Base-by-base conservation (phyloP, 2,329 filamentous ascomycete genomes). In the Colletotrichum noveboracense region DNA sequence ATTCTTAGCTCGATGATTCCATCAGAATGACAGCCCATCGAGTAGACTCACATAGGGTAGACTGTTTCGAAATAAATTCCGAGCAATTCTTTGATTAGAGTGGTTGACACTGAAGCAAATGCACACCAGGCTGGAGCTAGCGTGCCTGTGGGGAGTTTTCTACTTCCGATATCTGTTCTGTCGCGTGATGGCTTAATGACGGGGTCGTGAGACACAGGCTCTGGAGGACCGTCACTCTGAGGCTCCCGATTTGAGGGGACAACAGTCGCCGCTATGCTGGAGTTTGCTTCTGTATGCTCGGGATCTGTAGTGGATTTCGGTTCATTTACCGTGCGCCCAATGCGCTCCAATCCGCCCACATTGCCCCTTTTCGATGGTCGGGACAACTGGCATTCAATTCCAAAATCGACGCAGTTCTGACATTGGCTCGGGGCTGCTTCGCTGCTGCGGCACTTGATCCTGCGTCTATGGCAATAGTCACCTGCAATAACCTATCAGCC, bases 231-330 rank as follows among this genome's bases (percentile, higher is more conserved):
- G n/a, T 48, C 38, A 48, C 18, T n/a, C 38, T 0, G 18, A 48
- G 0, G 38, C 38, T 3, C 38, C 18, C 0, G 38, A 48, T n/a
- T 0, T 48, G 38, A 48, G 38, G 18, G 0, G 38, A 1, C 18
- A 0, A 0, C 0, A n/a, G 1, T 48, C 38, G 38, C 38, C 18
- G 38, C 38, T 48, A 2, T 43, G 38, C 1, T 1, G 38, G 38
- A 43, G 5, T 1, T 43, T n/a, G 1, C 8, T 43, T 43, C 38
- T 43, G 38, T 9, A 38, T 18, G 36, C 7, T 9, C 14, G 16
- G 14, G 36, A 9, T 16, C 36, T 38, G 36, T 38, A 38, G 36
- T 9, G 16, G 16, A 36, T 36, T 36, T 32, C 10, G 10, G 13
- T 36, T 16, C 36, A 18, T 18, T 38, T 38, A 38, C 36, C 7